Evolutionary conservation across 805 yeast genomes (phyloP).

Genomic region (Cephaloascus albidus): DNA sequence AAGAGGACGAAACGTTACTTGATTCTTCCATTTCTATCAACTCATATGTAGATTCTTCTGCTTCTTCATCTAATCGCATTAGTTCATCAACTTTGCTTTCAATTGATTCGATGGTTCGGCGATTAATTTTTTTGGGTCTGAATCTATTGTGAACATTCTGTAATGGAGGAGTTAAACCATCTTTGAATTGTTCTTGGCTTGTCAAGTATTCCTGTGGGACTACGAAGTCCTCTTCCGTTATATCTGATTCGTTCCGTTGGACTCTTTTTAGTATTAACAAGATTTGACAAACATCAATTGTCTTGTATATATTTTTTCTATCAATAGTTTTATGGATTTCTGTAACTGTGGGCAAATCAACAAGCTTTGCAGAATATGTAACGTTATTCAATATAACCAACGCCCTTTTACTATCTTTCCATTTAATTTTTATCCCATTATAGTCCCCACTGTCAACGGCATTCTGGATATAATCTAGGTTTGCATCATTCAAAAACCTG

Average conservation of each 20-base stretch:
- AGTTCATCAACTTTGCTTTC: slow-evolving; percentile 75
- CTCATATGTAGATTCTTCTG: slow-evolving; percentile 74
- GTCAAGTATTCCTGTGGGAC: slow-evolving; percentile 19
- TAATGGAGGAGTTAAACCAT: slow-evolving; percentile 81
- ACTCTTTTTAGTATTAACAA: slow-evolving; percentile 58
- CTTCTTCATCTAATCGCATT: slow-evolving; percentile 68
- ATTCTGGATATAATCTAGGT: slow-evolving; percentile 62
- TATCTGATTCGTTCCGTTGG: slow-evolving; percentile 24
- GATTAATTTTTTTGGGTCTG: slow-evolving; percentile 62
- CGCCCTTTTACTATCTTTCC: slow-evolving; percentile 79
- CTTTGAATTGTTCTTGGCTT: slow-evolving; percentile 35
- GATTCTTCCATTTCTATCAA: slow-evolving; percentile 47
- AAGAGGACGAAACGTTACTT: slow-evolving; percentile 21
- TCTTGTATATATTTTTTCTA: slow-evolving; percentile 77
- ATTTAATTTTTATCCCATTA: slow-evolving; percentile 62
- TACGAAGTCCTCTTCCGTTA: slow-evolving; percentile 35
- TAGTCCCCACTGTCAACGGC: slow-evolving; percentile 76
- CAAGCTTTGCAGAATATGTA: slow-evolving; percentile 71
- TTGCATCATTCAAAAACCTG: slow-evolving; percentile 62
- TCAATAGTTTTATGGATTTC: slow-evolving; percentile 88
- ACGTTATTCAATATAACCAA: slow-evolving; percentile 60
- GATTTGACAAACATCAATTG: slow-evolving; percentile 81
- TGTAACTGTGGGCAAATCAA: slow-evolving; percentile 83
- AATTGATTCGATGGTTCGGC: slow-evolving; percentile 63
- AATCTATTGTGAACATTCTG: slow-evolving; percentile 60